phyloP scores from a whole-genome alignment of 2,329 filamentous ascomycete species.

The Monosporascus sp. region DNA sequence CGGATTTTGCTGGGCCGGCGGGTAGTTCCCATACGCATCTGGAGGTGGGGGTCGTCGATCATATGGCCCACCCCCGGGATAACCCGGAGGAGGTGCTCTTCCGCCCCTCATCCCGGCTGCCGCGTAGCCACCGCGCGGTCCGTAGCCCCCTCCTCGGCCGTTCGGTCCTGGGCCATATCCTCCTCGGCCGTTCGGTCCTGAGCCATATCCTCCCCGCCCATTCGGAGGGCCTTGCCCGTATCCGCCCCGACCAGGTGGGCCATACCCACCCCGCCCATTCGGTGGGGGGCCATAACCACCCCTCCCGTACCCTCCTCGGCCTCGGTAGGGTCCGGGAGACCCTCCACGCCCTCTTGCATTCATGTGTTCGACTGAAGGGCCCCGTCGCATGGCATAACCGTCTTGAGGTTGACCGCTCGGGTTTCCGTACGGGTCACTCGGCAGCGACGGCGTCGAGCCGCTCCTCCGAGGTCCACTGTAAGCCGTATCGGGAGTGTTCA shows the following conservation, averaged over 20 bases:
- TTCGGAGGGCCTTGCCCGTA: slow-evolving; percentile 34
- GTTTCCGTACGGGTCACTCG: slow-evolving; percentile 62
- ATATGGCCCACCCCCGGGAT: slow-evolving; percentile 35
- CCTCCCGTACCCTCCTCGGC: slow-evolving; percentile 47
- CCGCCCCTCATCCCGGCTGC: slow-evolving; percentile 30
- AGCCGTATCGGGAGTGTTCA: slow-evolving; percentile 31
- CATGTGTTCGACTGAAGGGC: slow-evolving; percentile 42
- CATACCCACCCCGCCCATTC: slow-evolving; percentile 41
- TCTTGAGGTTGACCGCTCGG: slow-evolving; percentile 38
- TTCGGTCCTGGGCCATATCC: slow-evolving; percentile 19
- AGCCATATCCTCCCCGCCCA: slow-evolving; percentile 28
- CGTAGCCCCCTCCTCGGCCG: slow-evolving; percentile 25
- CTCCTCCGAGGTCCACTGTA: slow-evolving; percentile 33
- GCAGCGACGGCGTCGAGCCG: slow-evolving; percentile 30
- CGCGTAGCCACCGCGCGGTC: slow-evolving; percentile 25
- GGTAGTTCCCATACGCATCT: slow-evolving; percentile 21
- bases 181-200: slow-evolving; percentile 27
- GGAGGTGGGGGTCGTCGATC: slow-evolving; percentile 26
- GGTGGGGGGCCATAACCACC: slow-evolving; percentile 39
- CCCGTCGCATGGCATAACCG: slow-evolving; percentile 41
- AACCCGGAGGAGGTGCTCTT: slow-evolving; percentile 39
- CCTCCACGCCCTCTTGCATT: slow-evolving; percentile 52
- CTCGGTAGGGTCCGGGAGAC: slow-evolving; percentile 40
- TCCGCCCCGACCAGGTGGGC: slow-evolving; percentile 38
- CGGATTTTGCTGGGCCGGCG: slow-evolving; percentile 29